Conservation (phyloP, 208 protist genomes). For the Leptomonas seymouri region DNA sequence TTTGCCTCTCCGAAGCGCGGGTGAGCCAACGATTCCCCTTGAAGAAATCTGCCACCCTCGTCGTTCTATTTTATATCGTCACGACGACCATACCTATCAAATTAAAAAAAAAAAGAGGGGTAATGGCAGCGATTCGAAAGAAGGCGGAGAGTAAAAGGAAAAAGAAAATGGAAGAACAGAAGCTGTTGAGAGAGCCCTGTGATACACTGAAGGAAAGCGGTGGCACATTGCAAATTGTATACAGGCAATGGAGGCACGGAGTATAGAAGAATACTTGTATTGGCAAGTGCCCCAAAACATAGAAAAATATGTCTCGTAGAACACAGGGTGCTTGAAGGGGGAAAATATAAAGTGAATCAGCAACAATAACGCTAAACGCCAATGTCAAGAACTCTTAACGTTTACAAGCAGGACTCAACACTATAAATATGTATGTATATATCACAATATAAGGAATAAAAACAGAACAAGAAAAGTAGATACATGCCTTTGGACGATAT, state of each 20-base stretch:
- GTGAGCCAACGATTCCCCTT: no score
- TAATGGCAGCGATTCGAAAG: no score
- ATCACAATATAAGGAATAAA: background rate
- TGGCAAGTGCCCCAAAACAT: background rate
- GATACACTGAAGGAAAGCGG: background rate
- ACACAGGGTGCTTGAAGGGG: no score
- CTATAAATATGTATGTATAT: conserved; percentile 4
- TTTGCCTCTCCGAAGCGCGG: no score
- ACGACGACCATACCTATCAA: no score
- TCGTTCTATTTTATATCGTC: no score
- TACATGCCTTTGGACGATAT: no score
- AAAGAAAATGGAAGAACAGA: no score
- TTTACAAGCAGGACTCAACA: background rate
- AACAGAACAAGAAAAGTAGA: conserved; percentile 2
- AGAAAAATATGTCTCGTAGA: background rate
- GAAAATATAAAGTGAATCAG: conserved; percentile 5
- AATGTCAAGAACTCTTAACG: background rate
- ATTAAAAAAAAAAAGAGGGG: no score
- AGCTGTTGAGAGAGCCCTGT: no score
- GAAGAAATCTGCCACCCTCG: no score
- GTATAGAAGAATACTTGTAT: background rate
- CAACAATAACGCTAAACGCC: background rate
- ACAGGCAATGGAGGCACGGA: background rate
- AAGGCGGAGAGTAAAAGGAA: no score
- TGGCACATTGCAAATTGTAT: background rate